Evolutionary conservation across 768 basidiomycete species (phyloP), one percentile per base, ranked within the genome.

Genomic region (Trametes cinnabarina): DNA sequence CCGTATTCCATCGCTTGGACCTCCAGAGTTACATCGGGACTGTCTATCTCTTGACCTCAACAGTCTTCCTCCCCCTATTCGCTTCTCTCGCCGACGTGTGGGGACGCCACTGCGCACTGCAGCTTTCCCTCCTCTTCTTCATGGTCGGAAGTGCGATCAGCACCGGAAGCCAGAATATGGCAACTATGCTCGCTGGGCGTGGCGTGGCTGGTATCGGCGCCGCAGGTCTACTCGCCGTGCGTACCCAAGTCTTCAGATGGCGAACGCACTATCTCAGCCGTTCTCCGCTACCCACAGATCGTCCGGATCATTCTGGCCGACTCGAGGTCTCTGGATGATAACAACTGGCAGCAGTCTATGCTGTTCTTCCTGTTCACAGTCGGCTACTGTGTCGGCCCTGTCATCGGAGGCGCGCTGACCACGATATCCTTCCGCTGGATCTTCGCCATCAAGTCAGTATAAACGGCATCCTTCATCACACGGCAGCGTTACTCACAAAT

Each of bases 41-140:
- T 1, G 63, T 75, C 2, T 82, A 82, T 54, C 67, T 82, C 22
- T 70, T 82, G 15, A 74, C 82, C 0, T 79, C 79, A 17, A 81
- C 82, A 3, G 78, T 81, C 47, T 82, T 82, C 66, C 69, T 82
- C 9, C 81, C 81, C 5, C 63, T 83, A 8, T 82, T 79, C 42
- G 80, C 77, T 0, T 77, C 77, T 7, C 57, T 82, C 7, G 75
- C 79, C 10, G 81, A 82, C 59, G 71, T 82, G 20, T 79, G 76
- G 68, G 81, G 81, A 9, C 76, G 82, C 1, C 74, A 82, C 60
- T 71, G 71, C 56, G 76, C 79, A 1, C 68, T 81, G 32, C 81
- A 82, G 59, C 17, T 77, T 2, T 70, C 78, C 3, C 63, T 82
- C 11, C 6, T 78, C 12, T 64, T 80, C 54, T 82, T 82, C 66